phyloP scores from a whole-genome alignment of 1,284 basidiomycete species.

The Agroathelia rolfsii region DNA sequence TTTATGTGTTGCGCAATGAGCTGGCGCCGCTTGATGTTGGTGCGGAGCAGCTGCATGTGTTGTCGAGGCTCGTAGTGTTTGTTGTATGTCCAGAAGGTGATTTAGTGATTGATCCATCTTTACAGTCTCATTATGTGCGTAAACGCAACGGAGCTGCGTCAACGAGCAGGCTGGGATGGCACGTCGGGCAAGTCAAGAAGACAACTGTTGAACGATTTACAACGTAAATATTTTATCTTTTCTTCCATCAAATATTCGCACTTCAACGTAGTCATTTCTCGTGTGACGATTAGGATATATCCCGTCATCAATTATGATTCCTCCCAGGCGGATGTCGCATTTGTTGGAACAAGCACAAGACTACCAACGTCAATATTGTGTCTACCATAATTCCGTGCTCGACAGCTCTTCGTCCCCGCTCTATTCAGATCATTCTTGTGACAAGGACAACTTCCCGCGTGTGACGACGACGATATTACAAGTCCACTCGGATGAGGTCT shows the following conservation, averaged over 20 bases:
- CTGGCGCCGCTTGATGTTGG: conserved; percentile 74
- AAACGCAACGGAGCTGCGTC: conserved; percentile 74
- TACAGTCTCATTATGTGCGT: conserved; percentile 83
- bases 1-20: conserved; percentile 81
- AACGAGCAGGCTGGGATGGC: conserved; percentile 85
- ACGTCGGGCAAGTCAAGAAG: conserved; percentile 71
- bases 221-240: conserved; percentile 47
- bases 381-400: conserved; percentile 69
- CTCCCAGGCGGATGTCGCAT: conserved; percentile 76
- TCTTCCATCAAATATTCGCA: conserved; percentile 4
- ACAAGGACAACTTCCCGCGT: conserved; percentile 74
- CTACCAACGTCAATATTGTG: conserved; percentile 70
- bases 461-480: conserved; percentile 77
- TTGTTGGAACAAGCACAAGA: conserved; percentile 81
- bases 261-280: conserved; percentile 9
- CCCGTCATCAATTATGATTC: conserved; percentile 87
- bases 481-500: conserved; percentile 89
- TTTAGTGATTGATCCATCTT: conserved; percentile 4
- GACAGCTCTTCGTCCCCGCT: conserved; percentile 63
- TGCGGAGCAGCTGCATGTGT: conserved; percentile 67
- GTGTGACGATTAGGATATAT: no score
- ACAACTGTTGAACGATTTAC: conserved; percentile 69
- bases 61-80: conserved; percentile 85
- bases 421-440: conserved; percentile 80
- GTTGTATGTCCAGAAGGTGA: no score